Evolutionary conservation across 1,284 basidiomycete species (phyloP), one percentile per base, ranked within the genome.

Genomic region (Cutaneotrichosporon daszewskae): DNA sequence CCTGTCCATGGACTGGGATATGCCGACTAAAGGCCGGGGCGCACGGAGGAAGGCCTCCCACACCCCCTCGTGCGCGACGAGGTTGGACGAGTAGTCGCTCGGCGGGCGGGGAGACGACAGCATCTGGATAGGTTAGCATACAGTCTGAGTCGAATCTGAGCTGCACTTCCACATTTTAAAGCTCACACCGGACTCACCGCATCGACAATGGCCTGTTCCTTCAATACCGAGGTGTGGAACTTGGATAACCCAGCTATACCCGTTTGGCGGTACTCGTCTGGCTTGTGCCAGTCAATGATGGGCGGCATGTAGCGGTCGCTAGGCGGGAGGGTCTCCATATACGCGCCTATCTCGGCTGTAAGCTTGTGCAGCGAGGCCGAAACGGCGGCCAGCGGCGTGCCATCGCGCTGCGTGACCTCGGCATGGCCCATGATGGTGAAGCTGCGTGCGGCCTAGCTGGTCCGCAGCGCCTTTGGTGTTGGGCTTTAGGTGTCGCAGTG

Each of bases 251-350:
- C 65, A 19, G 48, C 39, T 4, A 69, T 56, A 3, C 28, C 50
- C 3, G 41, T 31, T 42, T 69, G 66, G 1, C 32, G 20, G 17
- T 49, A 49, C 23, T 67, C 64, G 55, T 48, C 32, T 56, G 45
- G 60, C 46, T 67, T 59, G 47, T 56, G 54, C 52, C 58, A 58
- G 47, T 67, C 66, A 38, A 67, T 59, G 19, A 69, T 47, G 1
- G 66, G 66, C 1, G 66, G 45, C 11, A 42, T 24, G 45, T 58
- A 65, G 17, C 39, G 27, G 40, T 58, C 40, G 41, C 55, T 14
- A 7, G 29, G 14, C 1, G 51, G 43, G 16, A 32, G 20, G 13
- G 25, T 8, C 4, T 37, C 29, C 4, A 39, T n/a, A 27, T 52
- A 52, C 26, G 23, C 29, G 3, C 54, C 41, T 5, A 53, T 43